Evolutionary conservation across 768 basidiomycete genomes (phyloP).

Genomic region (Boletus huronensis): DNA sequence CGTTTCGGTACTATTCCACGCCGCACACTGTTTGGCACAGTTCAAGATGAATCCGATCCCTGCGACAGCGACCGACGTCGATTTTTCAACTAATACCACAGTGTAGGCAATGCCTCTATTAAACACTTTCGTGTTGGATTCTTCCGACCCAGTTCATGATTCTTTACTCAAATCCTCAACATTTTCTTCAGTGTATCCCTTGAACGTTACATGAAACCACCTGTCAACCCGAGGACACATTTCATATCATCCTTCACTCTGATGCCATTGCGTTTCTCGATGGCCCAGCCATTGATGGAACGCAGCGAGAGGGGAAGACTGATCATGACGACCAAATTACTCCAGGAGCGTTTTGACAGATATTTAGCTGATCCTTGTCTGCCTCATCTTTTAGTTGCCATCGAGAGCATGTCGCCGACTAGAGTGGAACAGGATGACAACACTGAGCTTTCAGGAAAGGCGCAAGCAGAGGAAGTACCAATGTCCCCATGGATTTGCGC

Average conservation of each 20-base stretch:
- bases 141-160: background rate
- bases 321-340: constrained; percentile 8
- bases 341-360: constrained; percentile 13
- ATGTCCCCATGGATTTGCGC: constrained; percentile 3
- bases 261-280: constrained; percentile 18
- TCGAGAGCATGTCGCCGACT: background rate
- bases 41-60: constrained; percentile 21
- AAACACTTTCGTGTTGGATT: too few relatives aligned
- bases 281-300: constrained; percentile 8
- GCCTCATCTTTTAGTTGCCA: constrained; percentile 7
- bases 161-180: background rate
- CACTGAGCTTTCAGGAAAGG: background rate
- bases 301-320: constrained; percentile 8
- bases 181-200: constrained; percentile 8
- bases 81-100: constrained; percentile 8
- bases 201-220: constrained; percentile 19
- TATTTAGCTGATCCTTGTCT: constrained; percentile 16
- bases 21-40: constrained; percentile 22
- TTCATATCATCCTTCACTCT: constrained; percentile 13
- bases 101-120: constrained; percentile 6
- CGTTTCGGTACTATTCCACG: constrained; percentile 18
- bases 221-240: constrained; percentile 17
- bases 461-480: background rate
- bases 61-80: constrained; percentile 9
- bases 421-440: background rate